Conservation (phyloP, 2,329 filamentous ascomycete genomes). For the Leptographium radiaticola region DNA sequence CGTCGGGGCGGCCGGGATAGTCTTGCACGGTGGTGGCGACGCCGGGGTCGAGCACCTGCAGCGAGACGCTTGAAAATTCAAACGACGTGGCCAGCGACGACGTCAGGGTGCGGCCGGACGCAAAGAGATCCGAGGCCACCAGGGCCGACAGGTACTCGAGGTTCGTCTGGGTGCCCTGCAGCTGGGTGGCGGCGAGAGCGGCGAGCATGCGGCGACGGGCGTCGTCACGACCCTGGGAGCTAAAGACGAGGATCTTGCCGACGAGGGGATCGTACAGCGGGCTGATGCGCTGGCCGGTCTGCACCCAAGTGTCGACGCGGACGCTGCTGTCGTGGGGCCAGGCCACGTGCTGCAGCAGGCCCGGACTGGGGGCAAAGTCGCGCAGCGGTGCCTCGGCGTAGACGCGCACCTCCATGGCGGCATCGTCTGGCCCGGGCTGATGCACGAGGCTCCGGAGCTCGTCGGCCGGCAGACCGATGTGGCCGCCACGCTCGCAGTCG, state of each 20-base stretch:
- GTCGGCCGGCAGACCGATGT: constrained; percentile 7
- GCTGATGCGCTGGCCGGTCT: constrained; percentile 41
- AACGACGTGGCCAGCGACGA: too few species aligned
- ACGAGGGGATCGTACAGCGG: constrained; percentile 36
- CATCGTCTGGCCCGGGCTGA: neutral
- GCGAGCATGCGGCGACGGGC: constrained; percentile 29
- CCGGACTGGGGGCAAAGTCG: constrained; percentile 45
- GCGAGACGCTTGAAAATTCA: constrained; percentile 34
- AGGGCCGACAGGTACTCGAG: too few species aligned
- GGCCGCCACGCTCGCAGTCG: constrained; percentile 15
- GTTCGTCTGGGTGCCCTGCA: too few species aligned
- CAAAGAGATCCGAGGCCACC: too few species aligned
- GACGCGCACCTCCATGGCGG: constrained; percentile 20
- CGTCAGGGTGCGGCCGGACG: too few species aligned
- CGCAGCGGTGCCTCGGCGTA: constrained; percentile 40
- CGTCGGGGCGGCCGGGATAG: constrained; percentile 38
- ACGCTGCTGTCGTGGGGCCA: constrained; percentile 35
- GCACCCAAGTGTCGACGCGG: constrained; percentile 52
- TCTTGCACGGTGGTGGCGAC: constrained; percentile 20
- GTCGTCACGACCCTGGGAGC: constrained; percentile 24
- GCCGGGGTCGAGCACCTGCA: constrained; percentile 20
- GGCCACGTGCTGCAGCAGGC: constrained; percentile 40
- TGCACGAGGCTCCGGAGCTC: neutral
- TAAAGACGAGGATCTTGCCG: constrained; percentile 42
- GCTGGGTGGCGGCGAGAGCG: neutral